These are phyloP conservation scores for Vaccinium corymbosum DNA, from an alignment of 148 eudicot genomes.

Conservation along the genomic window DNA sequence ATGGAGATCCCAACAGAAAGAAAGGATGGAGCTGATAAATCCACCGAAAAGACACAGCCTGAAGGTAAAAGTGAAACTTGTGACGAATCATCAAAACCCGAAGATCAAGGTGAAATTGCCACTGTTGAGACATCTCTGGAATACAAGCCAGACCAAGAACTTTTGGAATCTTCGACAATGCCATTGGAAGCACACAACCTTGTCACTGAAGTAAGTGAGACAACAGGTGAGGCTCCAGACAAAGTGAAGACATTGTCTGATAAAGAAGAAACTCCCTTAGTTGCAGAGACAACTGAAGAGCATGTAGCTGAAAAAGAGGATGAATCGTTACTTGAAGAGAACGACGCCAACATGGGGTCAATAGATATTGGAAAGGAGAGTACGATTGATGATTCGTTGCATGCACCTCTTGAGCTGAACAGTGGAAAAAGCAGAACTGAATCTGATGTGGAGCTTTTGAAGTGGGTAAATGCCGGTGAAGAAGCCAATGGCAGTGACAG, in stretches of 20 bases:
- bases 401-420: slow-evolving; percentile 2
- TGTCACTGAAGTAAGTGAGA: neutral
- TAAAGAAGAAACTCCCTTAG: neutral
- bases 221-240: slow-evolving; percentile 9
- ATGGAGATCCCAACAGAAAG: neutral
- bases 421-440: slow-evolving; percentile 1
- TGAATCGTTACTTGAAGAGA: neutral
- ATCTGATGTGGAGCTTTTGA: neutral
- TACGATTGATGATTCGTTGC: neutral
- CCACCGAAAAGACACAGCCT: slow-evolving; percentile 2
- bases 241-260: neutral
- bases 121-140: neutral
- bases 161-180: neutral
- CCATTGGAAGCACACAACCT: slow-evolving; percentile 6
- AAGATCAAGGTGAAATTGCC: slow-evolving; percentile 10
- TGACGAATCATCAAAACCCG: neutral
- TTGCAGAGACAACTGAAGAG: slow-evolving; percentile 12
- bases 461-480: neutral
- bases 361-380: slow-evolving; percentile 11
- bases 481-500: neutral
- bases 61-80: neutral
- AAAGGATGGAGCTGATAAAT: slow-evolving; percentile 8
- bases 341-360: neutral
- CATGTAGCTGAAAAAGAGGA: neutral
- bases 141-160: neutral